phyloP scores from a whole-genome alignment of 1,139 yeast genomes.

The Saccharomyces hybrid region DNA sequence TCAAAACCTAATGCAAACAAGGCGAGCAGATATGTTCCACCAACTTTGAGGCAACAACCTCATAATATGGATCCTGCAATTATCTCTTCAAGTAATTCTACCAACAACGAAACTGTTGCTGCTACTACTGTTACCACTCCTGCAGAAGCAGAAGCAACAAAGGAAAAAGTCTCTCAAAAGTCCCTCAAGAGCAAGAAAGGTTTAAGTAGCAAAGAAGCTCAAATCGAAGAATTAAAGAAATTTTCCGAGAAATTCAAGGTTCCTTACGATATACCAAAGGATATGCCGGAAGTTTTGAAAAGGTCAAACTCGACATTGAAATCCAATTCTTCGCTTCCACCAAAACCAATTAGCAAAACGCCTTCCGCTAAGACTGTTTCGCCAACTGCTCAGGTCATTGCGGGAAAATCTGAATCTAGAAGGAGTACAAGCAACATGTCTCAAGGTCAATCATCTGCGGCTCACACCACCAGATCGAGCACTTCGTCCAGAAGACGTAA shows the following conservation, averaged over 20 bases:
- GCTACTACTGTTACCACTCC: conserved; percentile 11
- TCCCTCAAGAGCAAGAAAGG: conserved; percentile 16
- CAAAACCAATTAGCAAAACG: conserved; percentile 2
- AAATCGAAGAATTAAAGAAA: conserved; percentile 70
- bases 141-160: conserved; percentile 10
- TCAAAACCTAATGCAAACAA: conserved; percentile 22
- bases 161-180: conserved; percentile 27
- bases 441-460: conserved; percentile 13
- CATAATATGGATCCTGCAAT: conserved; percentile 74
- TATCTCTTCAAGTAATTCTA: conserved; percentile 37
- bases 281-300: conserved; percentile 55
- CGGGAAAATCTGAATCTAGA: conserved; percentile 18
- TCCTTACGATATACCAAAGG: conserved; percentile 65
- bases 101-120: conserved; percentile 5
- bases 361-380: conserved; percentile 8
- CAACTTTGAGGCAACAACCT: conserved; percentile 57
- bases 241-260: conserved; percentile 79
- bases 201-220: conserved; percentile 43
- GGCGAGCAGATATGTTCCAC: conserved; percentile 37
- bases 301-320: conserved; percentile 1
- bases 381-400: conserved; percentile 17
- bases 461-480: conserved; percentile 13
- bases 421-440: conserved; percentile 9
- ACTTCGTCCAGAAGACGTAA: conserved; percentile 24
- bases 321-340: conserved; percentile 2